Conservation (phyloP, 2,329 filamentous ascomycete genomes). For the Talaromyces verruculosus region DNA sequence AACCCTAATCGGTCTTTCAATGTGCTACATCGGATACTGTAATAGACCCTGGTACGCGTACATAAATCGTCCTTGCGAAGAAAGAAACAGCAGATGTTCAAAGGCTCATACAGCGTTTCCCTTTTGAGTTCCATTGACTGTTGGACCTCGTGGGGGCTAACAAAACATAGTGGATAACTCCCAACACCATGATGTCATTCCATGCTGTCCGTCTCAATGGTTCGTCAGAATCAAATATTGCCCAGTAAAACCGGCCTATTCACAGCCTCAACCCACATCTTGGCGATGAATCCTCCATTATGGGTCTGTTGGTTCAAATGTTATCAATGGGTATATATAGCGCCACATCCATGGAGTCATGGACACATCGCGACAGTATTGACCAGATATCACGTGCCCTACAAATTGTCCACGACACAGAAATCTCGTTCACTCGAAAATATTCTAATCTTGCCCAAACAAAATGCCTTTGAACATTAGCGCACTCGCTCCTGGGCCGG, state of each 20-base stretch:
- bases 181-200: not conserved
- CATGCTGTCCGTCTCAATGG: not conserved
- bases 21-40: not conserved
- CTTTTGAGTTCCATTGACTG: not conserved
- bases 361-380: not conserved
- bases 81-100: not conserved
- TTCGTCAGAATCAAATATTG: not conserved
- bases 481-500: constrained; percentile 8
- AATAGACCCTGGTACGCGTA: not conserved
- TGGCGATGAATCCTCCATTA: not conserved
- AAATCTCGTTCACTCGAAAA: not conserved
- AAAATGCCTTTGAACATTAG: constrained; percentile 8
- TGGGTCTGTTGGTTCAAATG: too few relatives aligned
- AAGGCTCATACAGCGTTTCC: not conserved
- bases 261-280: not conserved
- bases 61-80: not conserved
- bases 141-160: not conserved
- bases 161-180: not conserved
- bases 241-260: not conserved
- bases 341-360: not conserved
- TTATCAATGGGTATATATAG: not conserved
- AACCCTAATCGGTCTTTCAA: not conserved
- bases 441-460: not conserved
- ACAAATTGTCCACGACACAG: not conserved
- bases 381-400: too few relatives aligned